A percentile compares a stretch with the other conserved stretches of the same genome.
Conservation (phyloP, 495 filamentous ascomycete species). For the Thozetella sp. region DNA sequence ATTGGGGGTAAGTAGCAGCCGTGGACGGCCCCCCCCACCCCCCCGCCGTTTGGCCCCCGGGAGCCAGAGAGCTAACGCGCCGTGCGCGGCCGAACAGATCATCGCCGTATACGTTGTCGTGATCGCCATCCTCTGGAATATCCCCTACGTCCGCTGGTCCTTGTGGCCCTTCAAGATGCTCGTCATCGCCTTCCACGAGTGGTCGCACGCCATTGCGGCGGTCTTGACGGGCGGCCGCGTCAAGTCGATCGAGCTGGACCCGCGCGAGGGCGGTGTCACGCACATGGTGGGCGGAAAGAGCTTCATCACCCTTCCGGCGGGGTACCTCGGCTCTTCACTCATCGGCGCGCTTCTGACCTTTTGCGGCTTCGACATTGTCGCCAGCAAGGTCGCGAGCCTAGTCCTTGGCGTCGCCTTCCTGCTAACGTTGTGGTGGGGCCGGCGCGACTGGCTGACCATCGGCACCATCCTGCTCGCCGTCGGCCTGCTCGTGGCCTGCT, state of each 20-base stretch:
- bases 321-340: constrained; percentile 74
- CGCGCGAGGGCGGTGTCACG: constrained; percentile 73
- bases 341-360: constrained; percentile 80
- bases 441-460: constrained; percentile 77
- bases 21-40: constrained; percentile 23
- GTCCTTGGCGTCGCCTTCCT: constrained; percentile 73
- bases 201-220: constrained; percentile 74
- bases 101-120: constrained; percentile 68
- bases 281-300: constrained; percentile 77
- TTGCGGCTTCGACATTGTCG: constrained; percentile 79
- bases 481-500: constrained; percentile 71
- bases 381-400: constrained; percentile 76
- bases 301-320: constrained; percentile 74
- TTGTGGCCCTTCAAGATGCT: constrained; percentile 94
- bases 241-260: constrained; percentile 64
- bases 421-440: constrained; percentile 78
- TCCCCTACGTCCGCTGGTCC: constrained; percentile 71
- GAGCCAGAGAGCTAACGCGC: too few species aligned
- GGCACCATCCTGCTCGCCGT: constrained; percentile 68
- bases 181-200: constrained; percentile 85
- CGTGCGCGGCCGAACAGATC: too few species aligned
- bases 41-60: too few species aligned
- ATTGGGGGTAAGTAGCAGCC: constrained; percentile 65
- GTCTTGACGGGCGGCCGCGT: constrained; percentile 73
- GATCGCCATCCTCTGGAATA: constrained; percentile 78